phyloP scores from a whole-genome alignment of 2,329 filamentous ascomycete genomes.

The Epichloe festucae region DNA sequence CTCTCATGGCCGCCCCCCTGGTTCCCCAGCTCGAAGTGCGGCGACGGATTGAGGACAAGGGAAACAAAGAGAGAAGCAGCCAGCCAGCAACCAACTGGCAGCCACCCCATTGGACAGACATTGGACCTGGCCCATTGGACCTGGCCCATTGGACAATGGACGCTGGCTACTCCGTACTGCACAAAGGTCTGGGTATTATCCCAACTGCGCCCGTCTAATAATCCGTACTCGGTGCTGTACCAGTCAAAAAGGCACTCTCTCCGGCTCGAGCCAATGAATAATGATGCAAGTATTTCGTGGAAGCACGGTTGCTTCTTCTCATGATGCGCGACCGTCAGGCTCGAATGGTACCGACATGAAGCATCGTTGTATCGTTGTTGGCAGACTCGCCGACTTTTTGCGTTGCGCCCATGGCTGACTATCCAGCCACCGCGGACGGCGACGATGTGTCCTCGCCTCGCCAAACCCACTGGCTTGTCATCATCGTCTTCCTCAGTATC shows the following conservation, averaged over 20 bases:
- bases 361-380: not conserved
- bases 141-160: too few relatives aligned
- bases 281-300: not conserved
- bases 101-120: too few relatives aligned
- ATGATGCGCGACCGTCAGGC: not conserved
- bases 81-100: too few relatives aligned
- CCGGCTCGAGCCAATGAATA: too few relatives aligned
- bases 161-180: too few relatives aligned
- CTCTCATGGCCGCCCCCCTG: not conserved
- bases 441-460: not conserved
- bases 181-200: too few relatives aligned
- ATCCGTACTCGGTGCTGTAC: too few relatives aligned
- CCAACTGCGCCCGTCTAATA: too few relatives aligned
- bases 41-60: not conserved
- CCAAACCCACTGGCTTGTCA: conserved; percentile 2
- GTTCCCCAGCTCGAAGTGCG: not conserved
- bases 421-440: not conserved
- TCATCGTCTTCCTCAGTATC: conserved; percentile 13
- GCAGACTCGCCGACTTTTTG: not conserved
- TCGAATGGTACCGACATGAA: not conserved
- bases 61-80: too few relatives aligned
- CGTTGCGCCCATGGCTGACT: not conserved
- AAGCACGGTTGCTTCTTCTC: not conserved
- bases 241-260: too few relatives aligned
- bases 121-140: too few relatives aligned